phyloP scores from a whole-genome alignment of 1,284 basidiomycete species.

The Puccinia novopanici region DNA sequence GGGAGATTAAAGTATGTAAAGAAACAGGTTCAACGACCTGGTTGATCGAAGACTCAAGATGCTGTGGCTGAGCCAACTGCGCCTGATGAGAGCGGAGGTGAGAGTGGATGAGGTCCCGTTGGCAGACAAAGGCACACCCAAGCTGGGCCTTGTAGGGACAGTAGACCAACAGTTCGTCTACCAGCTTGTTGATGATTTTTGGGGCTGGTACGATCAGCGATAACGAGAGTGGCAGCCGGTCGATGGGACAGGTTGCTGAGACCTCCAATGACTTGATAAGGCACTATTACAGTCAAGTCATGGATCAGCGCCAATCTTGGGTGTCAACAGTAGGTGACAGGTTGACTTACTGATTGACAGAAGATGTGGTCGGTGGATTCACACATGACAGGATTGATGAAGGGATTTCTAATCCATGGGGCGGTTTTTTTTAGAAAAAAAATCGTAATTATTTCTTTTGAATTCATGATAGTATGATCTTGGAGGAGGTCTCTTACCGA shows the following conservation, averaged over 20 bases:
- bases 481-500: background rate
- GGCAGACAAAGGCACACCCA: slow-evolving; percentile 30
- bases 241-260: slow-evolving; percentile 52
- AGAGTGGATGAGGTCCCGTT: slow-evolving; percentile 18
- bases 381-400: slow-evolving; percentile 41
- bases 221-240: slow-evolving; percentile 48
- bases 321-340: background rate
- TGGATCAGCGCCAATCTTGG: background rate
- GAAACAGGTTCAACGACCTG: background rate
- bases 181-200: slow-evolving; percentile 52
- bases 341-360: slow-evolving; percentile 29
- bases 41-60: background rate
- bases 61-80: background rate
- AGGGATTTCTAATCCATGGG: slow-evolving; percentile 44
- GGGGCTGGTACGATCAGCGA: slow-evolving; percentile 42
- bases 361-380: slow-evolving; percentile 48
- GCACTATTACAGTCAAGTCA: slow-evolving; percentile 23
- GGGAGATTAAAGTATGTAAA: background rate
- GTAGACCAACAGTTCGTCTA: slow-evolving; percentile 52
- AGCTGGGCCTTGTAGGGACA: slow-evolving; percentile 46
- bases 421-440: too few relatives aligned
- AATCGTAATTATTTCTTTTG: too few relatives aligned
- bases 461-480: too few relatives aligned
- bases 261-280: slow-evolving; percentile 51
- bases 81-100: slow-evolving; percentile 11